phyloP scores from a whole-genome alignment of 2,329 filamentous ascomycete species.

The Nothophoma quercina region DNA sequence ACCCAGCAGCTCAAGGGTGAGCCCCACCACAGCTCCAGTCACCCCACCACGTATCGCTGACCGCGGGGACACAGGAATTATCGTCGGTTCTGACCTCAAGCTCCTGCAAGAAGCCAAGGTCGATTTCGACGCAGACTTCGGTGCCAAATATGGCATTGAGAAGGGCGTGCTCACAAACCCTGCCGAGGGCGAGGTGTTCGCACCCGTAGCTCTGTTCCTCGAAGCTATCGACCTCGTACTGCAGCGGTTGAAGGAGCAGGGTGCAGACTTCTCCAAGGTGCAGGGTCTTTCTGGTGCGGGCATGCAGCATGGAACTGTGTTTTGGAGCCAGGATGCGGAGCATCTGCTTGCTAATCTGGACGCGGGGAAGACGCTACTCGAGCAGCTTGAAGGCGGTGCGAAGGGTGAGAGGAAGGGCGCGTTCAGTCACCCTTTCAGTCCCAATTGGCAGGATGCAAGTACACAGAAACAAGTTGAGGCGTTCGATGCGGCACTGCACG shows the following conservation, averaged over 20 bases:
- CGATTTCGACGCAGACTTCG: conserved; percentile 90
- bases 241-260: conserved; percentile 71
- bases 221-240: conserved; percentile 91
- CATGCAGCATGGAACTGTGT: conserved; percentile 97
- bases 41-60: conserved; percentile 36
- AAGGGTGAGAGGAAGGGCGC: conserved; percentile 59
- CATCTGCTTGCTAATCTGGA: conserved; percentile 68
- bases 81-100: conserved; percentile 82
- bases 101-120: conserved; percentile 87
- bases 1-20: conserved; percentile 94
- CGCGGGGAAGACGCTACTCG: conserved; percentile 67
- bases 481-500: conserved; percentile 78
- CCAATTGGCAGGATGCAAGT: conserved; percentile 98
- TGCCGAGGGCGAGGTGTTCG: conserved; percentile 85
- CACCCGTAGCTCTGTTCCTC: conserved; percentile 92
- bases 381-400: conserved; percentile 66
- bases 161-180: conserved; percentile 90
- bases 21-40: conserved; percentile 37
- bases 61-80: conserved; percentile 66
- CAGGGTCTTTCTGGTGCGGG: conserved; percentile 88
- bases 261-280: conserved; percentile 76
- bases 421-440: conserved; percentile 85
- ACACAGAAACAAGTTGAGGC: conserved; percentile 90
- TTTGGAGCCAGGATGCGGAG: conserved; percentile 80
- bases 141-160: conserved; percentile 67